Evolutionary conservation across 2,329 filamentous ascomycete genomes (phyloP).

Genomic region (Fusarium sp.): DNA sequence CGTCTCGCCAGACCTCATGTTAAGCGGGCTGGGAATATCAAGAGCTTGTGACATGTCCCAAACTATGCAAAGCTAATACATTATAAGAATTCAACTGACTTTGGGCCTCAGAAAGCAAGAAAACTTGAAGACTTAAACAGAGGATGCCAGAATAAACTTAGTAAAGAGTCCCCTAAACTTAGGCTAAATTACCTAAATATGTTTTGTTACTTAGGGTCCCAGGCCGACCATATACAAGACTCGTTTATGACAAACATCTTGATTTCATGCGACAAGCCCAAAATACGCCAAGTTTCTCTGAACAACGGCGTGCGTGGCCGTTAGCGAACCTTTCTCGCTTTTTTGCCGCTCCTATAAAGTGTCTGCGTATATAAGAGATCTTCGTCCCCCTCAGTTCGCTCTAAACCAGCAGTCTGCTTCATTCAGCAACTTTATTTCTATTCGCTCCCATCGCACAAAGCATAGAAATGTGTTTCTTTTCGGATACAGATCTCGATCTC

Average conservation of each 20-base stretch:
- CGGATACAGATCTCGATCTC: background rate
- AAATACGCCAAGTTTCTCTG: background rate
- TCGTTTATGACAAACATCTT: background rate
- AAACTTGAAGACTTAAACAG: background rate
- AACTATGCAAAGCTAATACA: background rate
- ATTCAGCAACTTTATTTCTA: too few species aligned
- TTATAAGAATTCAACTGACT: background rate
- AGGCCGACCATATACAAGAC: background rate
- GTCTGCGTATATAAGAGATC: background rate
- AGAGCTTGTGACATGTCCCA: background rate
- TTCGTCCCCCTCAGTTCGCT: background rate
- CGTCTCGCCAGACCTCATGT: background rate
- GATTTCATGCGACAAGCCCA: background rate
- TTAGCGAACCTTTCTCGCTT: background rate
- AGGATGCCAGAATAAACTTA: background rate
- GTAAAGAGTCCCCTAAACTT: background rate
- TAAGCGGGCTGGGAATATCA: too few species aligned
- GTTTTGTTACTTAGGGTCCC: background rate
- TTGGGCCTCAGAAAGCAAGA: background rate
- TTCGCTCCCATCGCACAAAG: fast-evolving
- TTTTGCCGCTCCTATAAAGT: too few species aligned
- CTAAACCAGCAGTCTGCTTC: background rate
- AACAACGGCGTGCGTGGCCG: fast-evolving
- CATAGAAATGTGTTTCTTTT: background rate
- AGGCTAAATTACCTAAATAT: background rate